Percentiles rank a stretch among this genome's conserved stretches.
Conservation (phyloP, 208 protist genomes). For the Crithidia brevicula region DNA sequence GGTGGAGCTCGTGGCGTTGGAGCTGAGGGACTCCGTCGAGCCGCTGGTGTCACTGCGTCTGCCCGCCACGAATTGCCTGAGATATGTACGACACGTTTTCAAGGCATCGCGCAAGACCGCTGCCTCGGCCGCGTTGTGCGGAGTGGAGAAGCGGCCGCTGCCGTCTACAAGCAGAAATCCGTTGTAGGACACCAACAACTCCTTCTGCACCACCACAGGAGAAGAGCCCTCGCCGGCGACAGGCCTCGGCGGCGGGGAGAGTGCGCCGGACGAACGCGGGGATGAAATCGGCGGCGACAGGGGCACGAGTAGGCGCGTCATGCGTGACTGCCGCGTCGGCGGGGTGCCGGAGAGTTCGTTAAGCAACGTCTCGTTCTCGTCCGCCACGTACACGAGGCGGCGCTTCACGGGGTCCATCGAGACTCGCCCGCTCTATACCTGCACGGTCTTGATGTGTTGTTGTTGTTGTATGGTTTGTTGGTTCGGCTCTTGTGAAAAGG, state of each 20-base stretch:
- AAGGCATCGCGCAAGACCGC: constrained; percentile 41
- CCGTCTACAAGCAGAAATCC: constrained; percentile 68
- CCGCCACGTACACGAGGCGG: constrained; percentile 73
- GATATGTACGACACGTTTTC: constrained; percentile 43
- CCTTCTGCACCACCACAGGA: constrained; percentile 14
- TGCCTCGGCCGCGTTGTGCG: constrained; percentile 51
- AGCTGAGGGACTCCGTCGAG: constrained; percentile 21
- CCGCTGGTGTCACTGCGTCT: background rate
- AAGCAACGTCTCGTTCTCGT: constrained; percentile 62
- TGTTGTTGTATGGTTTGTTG: too few relatives aligned
- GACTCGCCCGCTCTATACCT: background rate
- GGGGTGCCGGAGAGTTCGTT: constrained; percentile 59
- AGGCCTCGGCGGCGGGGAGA: constrained; percentile 19
- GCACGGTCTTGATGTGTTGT: too few relatives aligned
- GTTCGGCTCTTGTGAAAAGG: too few relatives aligned
- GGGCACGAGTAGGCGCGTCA: constrained; percentile 44
- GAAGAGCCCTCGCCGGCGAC: background rate
- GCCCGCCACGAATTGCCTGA: constrained; percentile 31
- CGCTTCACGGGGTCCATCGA: constrained; percentile 56
- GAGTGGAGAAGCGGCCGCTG: constrained; percentile 44
- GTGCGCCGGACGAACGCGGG: constrained; percentile 7
- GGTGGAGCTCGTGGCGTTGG: constrained; percentile 28
- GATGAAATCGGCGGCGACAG: constrained; percentile 37
- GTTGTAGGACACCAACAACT: constrained; percentile 75
- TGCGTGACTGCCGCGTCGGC: constrained; percentile 47